Evolutionary conservation across 805 yeast species (phyloP).

Genomic region (Metschnikowia gruessii): DNA sequence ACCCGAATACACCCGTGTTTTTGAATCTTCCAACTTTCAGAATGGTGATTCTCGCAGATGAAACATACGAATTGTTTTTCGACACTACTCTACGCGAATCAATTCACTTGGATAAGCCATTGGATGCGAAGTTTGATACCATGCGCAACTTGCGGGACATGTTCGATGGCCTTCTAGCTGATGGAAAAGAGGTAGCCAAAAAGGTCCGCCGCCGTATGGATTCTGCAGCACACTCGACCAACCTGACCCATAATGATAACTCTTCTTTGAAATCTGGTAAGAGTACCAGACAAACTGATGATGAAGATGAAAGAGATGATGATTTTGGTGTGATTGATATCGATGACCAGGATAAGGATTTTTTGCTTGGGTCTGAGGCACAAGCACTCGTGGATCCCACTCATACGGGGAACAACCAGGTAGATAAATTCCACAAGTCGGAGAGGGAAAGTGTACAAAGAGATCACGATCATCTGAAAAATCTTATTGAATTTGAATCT

Average conservation of each 20-base stretch:
- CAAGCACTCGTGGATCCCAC: slow-evolving; percentile 35
- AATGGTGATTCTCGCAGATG: slow-evolving; percentile 93
- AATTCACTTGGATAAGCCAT: slow-evolving; percentile 59
- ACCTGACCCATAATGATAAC: slow-evolving; percentile 17
- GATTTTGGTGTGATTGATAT: slow-evolving; percentile 41
- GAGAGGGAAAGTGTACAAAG: slow-evolving; percentile 15
- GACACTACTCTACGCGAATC: slow-evolving; percentile 63
- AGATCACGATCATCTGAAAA: slow-evolving; percentile 16
- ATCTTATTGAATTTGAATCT: slow-evolving; percentile 47
- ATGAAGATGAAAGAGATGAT: slow-evolving; percentile 48
- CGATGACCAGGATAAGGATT: slow-evolving; percentile 45
- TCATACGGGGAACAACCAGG: slow-evolving; percentile 12
- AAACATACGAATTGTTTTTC: slow-evolving; percentile 84
- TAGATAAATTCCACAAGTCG: slow-evolving; percentile 28
- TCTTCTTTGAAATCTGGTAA: slow-evolving; percentile 18
- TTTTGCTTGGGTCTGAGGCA: slow-evolving; percentile 49
- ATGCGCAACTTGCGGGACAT: slow-evolving; percentile 72
- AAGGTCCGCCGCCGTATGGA: slow-evolving; percentile 89
- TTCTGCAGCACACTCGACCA: slow-evolving; percentile 47
- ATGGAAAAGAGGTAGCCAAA: slow-evolving; percentile 87
- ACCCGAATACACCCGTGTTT: slow-evolving; percentile 72
- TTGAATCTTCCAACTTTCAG: slow-evolving; percentile 85
- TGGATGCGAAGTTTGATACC: slow-evolving; percentile 44
- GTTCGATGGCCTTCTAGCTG: slow-evolving; percentile 88
- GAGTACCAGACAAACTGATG: slow-evolving; percentile 14